Base-by-base conservation (phyloP, 768 basidiomycete genomes). In the Zangia roseola region DNA sequence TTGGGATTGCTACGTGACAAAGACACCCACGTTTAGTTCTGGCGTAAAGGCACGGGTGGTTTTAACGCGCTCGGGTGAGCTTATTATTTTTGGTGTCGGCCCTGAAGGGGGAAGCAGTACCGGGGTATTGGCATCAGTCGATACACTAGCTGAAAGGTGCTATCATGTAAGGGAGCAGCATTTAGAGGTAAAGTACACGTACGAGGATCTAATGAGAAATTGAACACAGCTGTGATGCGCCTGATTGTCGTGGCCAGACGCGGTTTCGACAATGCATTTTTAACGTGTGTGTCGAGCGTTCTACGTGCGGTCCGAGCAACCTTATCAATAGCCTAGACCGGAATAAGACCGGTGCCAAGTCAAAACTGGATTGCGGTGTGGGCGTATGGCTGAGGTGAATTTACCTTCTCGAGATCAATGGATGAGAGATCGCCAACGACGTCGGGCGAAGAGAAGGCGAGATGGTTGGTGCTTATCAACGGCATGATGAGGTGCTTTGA, bases 401-500 rank as follows among this genome's bases (percentile, higher is more conserved):
- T 39, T 55, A 85, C 88, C 77, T 84, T 84, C 63, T 89, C 84
- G 33, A 88, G 71, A 54, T 86, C 84, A 38, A 57, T 60, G 50
- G 78, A 76, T 37, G 81, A 65, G 40, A 84, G 69, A 61, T 80
- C 79, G 62, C 74, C 66, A 48, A 88, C 67, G 37, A 77, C 67
- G 52, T 86, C 79, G 45, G 79, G 58, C 31, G 82, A 82, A 41
- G 78, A 74, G 67, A 90, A 85, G 2, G 83, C 78, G 54, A 88
- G 67, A 64, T 89, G 82, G 50, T 76, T 82, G 39, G 80, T 70
- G 63, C 81, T 88, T 61, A 91, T 83, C 51, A 91, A 74, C 7
- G 89, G 89, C 52, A 84, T 71, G 53, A 91, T 82, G 54, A 91
- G 79, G 57, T 91, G 89, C 54, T 77, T 84, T 52, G 89, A 91